Evolutionary conservation across 768 basidiomycete genomes (phyloP).

Genomic region (Kwoniella sp.): DNA sequence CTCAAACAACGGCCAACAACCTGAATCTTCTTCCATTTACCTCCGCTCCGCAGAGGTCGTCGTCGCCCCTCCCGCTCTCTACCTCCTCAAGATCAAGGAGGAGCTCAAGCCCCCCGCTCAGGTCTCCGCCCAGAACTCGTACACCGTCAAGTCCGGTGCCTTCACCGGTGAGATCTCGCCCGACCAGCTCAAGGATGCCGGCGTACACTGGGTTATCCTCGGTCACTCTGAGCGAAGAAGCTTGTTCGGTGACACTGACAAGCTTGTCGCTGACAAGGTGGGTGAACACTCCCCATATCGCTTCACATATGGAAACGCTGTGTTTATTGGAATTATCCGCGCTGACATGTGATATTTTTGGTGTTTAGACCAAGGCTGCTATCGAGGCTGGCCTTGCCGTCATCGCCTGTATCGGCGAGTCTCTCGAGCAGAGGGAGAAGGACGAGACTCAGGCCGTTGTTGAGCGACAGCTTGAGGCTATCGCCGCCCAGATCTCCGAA

Average conservation of each 20-base stretch:
- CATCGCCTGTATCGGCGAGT: conserved; percentile 96
- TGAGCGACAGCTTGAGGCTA: conserved; percentile 74
- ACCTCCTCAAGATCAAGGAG: conserved; percentile 73
- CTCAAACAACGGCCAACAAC: too few species aligned
- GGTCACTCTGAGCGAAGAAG: conserved; percentile 97
- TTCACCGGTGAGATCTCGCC: conserved; percentile 97
- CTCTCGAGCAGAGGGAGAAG: conserved; percentile 80
- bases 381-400: conserved; percentile 74
- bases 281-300: neutral
- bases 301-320: too few species aligned
- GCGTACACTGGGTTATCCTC: conserved; percentile 86
- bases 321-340: too few species aligned
- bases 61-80: conserved; percentile 85
- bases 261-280: conserved; percentile 74
- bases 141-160: conserved; percentile 79
- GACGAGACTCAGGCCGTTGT: conserved; percentile 77
- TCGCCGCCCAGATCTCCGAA: conserved; percentile 62
- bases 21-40: neutral
- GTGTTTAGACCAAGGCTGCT: conserved; percentile 68
- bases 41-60: conserved; percentile 72
- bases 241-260: conserved; percentile 84
- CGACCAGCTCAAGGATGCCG: conserved; percentile 79
- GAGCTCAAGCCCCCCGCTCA: conserved; percentile 68
- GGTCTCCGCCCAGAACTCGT: conserved; percentile 89
- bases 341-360: neutral